Conservation (phyloP, 441 rosid genomes). For the Adansonia rubrostipa region DNA sequence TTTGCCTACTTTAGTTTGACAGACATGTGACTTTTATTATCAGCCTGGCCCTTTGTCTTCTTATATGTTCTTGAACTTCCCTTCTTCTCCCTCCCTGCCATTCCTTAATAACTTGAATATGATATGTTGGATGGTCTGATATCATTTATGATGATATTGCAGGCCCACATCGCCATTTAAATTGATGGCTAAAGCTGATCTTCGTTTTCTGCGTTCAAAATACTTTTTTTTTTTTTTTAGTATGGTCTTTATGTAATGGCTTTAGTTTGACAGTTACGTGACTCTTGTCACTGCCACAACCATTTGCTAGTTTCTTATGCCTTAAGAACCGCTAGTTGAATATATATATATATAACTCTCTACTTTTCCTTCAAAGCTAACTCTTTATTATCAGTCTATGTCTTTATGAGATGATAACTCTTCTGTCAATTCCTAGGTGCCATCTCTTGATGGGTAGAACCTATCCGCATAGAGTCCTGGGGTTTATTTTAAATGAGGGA, state of each 20-base stretch:
- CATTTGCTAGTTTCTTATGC: not conserved
- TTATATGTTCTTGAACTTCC: not conserved
- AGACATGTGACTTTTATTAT: slow-evolving; percentile 3
- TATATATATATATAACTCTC: not conserved
- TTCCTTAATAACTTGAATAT: not conserved
- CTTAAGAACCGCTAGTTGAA: not conserved
- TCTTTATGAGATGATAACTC: slow-evolving; percentile 4
- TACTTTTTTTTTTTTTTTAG: not conserved
- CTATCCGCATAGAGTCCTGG: not conserved
- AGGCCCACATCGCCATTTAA: not conserved
- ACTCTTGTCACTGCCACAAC: not conserved
- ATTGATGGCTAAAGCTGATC: not conserved
- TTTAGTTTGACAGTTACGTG: not conserved
- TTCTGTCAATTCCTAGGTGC: slow-evolving; percentile 12
- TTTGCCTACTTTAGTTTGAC: not conserved
- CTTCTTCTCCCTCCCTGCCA: slow-evolving; percentile 6
- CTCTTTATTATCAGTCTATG: not conserved
- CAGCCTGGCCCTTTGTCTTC: not conserved
- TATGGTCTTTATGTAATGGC: slow-evolving; percentile 4
- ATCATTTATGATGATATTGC: not conserved
- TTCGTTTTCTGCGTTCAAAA: not conserved
- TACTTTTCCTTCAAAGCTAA: not conserved
- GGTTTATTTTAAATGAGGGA: not conserved
- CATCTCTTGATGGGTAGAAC: not conserved
- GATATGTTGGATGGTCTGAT: not conserved